A percentile compares a stretch with the other conserved stretches of the same genome.
Evolutionary conservation across 2,329 filamentous ascomycete genomes (phyloP).

Genomic region (Colletotrichum orchidophilum): DNA sequence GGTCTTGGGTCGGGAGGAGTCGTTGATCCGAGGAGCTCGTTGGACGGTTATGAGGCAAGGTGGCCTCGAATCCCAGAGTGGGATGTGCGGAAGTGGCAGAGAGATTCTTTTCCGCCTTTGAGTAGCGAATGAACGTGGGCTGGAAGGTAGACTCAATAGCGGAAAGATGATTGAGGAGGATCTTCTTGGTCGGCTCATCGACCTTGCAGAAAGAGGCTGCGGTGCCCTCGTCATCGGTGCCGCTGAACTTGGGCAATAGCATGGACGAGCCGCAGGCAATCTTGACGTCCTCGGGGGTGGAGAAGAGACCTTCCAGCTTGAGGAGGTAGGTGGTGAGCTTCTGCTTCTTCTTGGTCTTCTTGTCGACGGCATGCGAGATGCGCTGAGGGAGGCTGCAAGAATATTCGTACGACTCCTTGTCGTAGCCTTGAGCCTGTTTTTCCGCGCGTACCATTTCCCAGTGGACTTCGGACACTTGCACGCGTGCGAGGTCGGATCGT

Average conservation of each 20-base stretch:
- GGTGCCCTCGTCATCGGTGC: neutral
- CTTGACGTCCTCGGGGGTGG: neutral
- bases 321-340: conserved; percentile 5
- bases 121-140: conserved; percentile 25
- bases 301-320: conserved; percentile 8
- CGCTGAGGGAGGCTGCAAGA: neutral
- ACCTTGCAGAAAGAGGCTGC: neutral
- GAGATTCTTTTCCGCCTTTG: conserved; percentile 30
- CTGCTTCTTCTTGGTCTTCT: neutral
- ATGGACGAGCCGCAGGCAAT: neutral
- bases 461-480: neutral
- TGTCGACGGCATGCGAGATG: neutral
- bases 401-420: conserved; percentile 32
- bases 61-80: conserved; percentile 35
- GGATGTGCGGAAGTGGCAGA: conserved; percentile 25
- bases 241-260: neutral
- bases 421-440: conserved; percentile 5
- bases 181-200: neutral
- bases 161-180: neutral
- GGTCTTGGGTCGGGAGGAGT: conserved; percentile 34
- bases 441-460: conserved; percentile 23
- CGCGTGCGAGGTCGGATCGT: conserved; percentile 17
- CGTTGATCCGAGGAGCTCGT: conserved; percentile 15
- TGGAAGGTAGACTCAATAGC: neutral
- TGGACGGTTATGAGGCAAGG: conserved; percentile 36